phyloP scores from a whole-genome alignment of 768 basidiomycete genomes.

The Holtermannia corniformis region DNA sequence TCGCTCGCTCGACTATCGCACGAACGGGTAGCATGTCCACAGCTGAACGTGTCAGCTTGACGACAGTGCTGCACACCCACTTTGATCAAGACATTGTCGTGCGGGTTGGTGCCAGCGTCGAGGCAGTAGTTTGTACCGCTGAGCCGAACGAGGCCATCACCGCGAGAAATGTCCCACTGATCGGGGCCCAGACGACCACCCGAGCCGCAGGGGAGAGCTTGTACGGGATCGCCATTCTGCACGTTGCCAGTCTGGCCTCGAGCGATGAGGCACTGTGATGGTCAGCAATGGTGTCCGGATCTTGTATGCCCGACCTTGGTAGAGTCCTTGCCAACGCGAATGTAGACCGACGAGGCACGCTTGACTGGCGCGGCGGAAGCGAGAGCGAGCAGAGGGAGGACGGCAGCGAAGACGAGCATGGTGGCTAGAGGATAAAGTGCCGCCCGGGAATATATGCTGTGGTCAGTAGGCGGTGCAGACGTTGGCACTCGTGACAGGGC shows the following conservation, averaged over 20 bases:
- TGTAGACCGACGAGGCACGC: too few species aligned
- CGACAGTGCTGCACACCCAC: conserved; percentile 1
- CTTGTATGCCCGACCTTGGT: too few species aligned
- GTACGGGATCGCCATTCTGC: background rate
- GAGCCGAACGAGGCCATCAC: background rate
- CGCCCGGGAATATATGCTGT: too few species aligned
- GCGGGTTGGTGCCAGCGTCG: conserved; percentile 12
- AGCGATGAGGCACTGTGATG: background rate
- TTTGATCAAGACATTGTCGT: conserved; percentile 9
- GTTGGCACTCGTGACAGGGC: too few species aligned
- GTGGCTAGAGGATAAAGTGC: too few species aligned
- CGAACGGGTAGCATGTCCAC: background rate
- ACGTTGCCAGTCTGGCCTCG: background rate
- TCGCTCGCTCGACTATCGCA: background rate
- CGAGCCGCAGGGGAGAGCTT: too few species aligned
- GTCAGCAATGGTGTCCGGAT: background rate
- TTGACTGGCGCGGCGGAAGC: too few species aligned
- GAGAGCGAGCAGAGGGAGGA: too few species aligned
- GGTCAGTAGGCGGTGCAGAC: too few species aligned
- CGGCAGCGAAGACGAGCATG: too few species aligned
- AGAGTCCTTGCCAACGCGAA: too few species aligned
- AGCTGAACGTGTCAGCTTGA: background rate
- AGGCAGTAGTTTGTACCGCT: conserved; percentile 8
- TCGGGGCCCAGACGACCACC: too few species aligned
- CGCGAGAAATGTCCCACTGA: background rate